These are phyloP conservation scores for Xylaria nigripes DNA, from an alignment of 495 filamentous ascomycete species.

Conservation along the genomic window DNA sequence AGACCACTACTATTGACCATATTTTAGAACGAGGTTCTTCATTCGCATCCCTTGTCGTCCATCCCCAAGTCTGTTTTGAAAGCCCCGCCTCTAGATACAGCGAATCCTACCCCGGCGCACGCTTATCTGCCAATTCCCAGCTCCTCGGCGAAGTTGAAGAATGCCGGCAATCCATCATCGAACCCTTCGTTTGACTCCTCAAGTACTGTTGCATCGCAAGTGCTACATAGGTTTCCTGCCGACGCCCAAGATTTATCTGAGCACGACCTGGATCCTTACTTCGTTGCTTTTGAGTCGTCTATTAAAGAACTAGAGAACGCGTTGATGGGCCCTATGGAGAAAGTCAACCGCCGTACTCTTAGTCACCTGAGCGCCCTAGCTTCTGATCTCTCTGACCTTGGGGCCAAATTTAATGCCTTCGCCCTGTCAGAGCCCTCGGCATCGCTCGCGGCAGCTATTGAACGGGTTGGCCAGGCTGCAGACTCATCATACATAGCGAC, in stretches of 20 bases:
- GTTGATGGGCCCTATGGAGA: constrained; percentile 87
- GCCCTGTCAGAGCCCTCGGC: constrained; percentile 84
- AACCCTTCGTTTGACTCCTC: constrained; percentile 27
- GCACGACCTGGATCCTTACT: constrained; percentile 90
- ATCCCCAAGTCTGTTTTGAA: constrained; percentile 90
- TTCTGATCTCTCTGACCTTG: constrained; percentile 85
- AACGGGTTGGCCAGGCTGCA: constrained; percentile 87
- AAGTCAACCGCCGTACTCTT: constrained; percentile 83
- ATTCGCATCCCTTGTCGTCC: constrained; percentile 79
- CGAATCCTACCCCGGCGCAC: constrained; percentile 84
- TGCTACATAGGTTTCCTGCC: constrained; percentile 77
- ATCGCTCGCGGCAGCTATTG: constrained; percentile 85
- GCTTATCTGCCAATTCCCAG: constrained; percentile 79
- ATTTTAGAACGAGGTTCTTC: constrained; percentile 77
- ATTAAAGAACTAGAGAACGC: constrained; percentile 81
- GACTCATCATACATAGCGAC: constrained; percentile 95
- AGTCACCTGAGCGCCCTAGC: constrained; percentile 72
- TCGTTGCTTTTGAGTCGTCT: constrained; percentile 78
- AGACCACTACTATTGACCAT: constrained; percentile 24
- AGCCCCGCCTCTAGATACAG: constrained; percentile 86
- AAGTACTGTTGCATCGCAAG: constrained; percentile 52
- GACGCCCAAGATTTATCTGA: constrained; percentile 67
- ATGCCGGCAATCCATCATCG: constrained; percentile 38
- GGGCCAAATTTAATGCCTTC: constrained; percentile 93
- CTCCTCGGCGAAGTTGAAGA: constrained; percentile 74